phyloP scores from a whole-genome alignment of 306 rosid species.

The Begonia masoniana region DNA sequence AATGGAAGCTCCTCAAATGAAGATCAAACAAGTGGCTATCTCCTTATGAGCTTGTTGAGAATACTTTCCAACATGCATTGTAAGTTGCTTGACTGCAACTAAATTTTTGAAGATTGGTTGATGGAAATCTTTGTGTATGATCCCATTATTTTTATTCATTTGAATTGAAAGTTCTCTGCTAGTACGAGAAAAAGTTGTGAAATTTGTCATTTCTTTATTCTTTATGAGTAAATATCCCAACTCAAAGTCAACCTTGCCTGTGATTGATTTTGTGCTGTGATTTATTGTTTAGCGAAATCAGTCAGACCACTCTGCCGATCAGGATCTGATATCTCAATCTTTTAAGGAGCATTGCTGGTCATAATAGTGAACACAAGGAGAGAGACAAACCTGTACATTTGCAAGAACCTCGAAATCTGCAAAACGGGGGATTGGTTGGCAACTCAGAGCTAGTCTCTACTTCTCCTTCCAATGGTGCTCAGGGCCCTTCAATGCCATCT shows the following conservation, averaged over 20 bases:
- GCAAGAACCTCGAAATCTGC: conserved; percentile 35
- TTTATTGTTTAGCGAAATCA: conserved; percentile 44
- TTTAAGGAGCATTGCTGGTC: conserved; percentile 49
- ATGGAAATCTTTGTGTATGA: no score
- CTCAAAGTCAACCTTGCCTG: no score
- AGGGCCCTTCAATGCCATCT: conserved; percentile 10
- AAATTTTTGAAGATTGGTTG: no score
- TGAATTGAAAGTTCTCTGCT: no score
- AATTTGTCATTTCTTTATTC: no score
- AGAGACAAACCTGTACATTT: conserved; percentile 37
- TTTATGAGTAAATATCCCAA: no score
- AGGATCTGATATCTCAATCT: conserved; percentile 71
- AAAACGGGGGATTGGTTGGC: conserved; percentile 20
- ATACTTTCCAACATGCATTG: conserved; percentile 69
- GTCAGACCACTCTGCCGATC: conserved; percentile 60
- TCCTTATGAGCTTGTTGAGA: conserved; percentile 51
- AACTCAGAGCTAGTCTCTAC: conserved; percentile 23
- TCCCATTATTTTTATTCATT: no score
- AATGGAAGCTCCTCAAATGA: conserved; percentile 50
- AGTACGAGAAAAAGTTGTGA: no score
- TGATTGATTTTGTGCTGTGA: no score
- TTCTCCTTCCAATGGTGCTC: conserved; percentile 24
- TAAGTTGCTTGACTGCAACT: conserved; percentile 17
- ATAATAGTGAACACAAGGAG: conserved; percentile 38
- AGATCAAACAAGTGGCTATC: conserved; percentile 60